A percentile compares a stretch with the other conserved stretches of the same genome.
phyloP scores from a whole-genome alignment of 257 asterid genomes.

The Solanum chiquidenum region DNA sequence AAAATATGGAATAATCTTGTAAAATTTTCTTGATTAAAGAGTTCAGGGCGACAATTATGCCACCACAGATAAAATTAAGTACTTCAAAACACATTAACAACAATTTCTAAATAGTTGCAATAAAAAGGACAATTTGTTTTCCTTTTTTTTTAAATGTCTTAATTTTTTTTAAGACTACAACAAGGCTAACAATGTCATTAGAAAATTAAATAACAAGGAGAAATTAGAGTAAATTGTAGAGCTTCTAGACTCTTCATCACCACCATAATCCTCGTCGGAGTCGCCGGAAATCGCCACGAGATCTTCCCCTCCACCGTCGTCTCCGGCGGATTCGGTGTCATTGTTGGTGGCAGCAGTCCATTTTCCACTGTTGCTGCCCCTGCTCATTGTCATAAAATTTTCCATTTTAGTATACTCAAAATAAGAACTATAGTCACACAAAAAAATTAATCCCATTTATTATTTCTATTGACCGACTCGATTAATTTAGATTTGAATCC shows the following conservation, averaged over 20 bases:
- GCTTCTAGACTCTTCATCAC: constrained; percentile 23
- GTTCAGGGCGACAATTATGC: constrained; percentile 1
- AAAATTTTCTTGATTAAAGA: background rate
- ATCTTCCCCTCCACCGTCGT: constrained; percentile 18
- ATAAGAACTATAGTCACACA: background rate
- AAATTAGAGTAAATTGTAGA: background rate
- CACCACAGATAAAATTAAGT: background rate
- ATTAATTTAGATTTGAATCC: background rate
- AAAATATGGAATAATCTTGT: too few species aligned
- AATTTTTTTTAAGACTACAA: background rate
- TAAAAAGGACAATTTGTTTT: background rate
- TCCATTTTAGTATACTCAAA: background rate
- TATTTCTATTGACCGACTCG: background rate
- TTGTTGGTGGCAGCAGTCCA: constrained; percentile 37
- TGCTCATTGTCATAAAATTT: constrained; percentile 2
- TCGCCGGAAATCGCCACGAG: constrained; percentile 36
- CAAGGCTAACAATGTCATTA: constrained; percentile 9
- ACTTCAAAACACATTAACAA: background rate
- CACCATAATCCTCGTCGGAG: constrained; percentile 43
- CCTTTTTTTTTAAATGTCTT: background rate
- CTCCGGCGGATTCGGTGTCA: background rate
- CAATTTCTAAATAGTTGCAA: background rate
- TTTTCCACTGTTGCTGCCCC: constrained; percentile 48
- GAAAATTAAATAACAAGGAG: background rate
- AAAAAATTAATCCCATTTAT: background rate